Base-by-base conservation (phyloP, 768 basidiomycete genomes). In the Multifurca ochricompacta region DNA sequence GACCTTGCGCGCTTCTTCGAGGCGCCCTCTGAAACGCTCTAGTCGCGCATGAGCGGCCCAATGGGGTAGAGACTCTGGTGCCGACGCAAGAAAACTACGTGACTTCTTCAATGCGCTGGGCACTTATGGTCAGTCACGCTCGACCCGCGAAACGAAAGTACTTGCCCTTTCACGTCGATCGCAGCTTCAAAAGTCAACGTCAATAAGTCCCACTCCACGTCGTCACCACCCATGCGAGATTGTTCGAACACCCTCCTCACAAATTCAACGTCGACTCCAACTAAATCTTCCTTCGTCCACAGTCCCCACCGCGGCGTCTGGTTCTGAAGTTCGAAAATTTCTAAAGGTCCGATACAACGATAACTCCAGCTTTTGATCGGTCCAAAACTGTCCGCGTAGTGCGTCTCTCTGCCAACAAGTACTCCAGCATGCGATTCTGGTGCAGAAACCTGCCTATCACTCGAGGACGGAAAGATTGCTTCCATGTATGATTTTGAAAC, bases 11-110 rank as follows among this genome's bases (percentile, higher is more conserved):
- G 87, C 87, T 19, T 86, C 86, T 52, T 81, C 79, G 3, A 71
- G 54, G 41, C 78, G 77, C 10, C 81, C 82, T 8, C 87, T 81
- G 40, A 82, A 65, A 30, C 77, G 74, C 64, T 91, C 85, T 16
- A 92, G 73, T 47, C 78, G 80, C 11, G 84, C 87, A 68, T 91
- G 87, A n/a, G 75, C 74, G n/a, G 73, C 73, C 90, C 90, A 91
- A 50, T 78, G 82, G 9, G 65, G 66, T 32, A 85, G 61, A 6
- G 87, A 86, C 41, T 81, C 76, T 18, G 75, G 77, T 35, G 73
- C 69, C 1, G 59, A 64, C 3, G 85, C 78, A 23, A 92, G 74
- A 19, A 87, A 70, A 2, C 68, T 65, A 32, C 82, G 83, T 8
- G 90, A 91, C 35, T 81, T 69, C 66, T 83, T 88, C 30, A 82